Conservation (phyloP, 257 asterid genomes). For the Solanum bulbocastanum region DNA sequence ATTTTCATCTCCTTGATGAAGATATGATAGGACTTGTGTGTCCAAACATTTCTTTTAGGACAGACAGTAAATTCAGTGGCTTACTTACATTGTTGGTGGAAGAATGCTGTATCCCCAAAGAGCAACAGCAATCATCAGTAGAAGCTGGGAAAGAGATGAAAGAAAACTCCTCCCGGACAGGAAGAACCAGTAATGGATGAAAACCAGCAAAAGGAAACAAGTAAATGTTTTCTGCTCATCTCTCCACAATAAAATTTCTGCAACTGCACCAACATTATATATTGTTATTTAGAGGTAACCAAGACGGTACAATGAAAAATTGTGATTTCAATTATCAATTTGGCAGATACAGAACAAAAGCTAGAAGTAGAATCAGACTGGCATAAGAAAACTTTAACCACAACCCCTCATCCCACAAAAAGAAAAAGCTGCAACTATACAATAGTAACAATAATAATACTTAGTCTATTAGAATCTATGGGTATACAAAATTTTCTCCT, state of each 20-base stretch:
- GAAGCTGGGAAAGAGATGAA: conserved; percentile 63
- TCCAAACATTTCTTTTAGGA: not conserved
- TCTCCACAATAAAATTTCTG: conserved; percentile 93
- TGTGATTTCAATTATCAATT: not conserved
- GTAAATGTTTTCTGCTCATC: conserved; percentile 68
- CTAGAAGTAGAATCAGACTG: not conserved
- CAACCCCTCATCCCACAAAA: not conserved
- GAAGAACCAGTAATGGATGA: conserved; percentile 79
- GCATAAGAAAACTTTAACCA: not conserved
- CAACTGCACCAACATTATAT: conserved; percentile 48
- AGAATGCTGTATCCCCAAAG: conserved; percentile 54
- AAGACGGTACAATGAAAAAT: not conserved
- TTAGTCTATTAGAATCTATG: not conserved
- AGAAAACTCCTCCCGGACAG: conserved; percentile 63
- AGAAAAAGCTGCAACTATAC: not conserved
- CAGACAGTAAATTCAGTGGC: not conserved
- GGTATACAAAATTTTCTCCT: not conserved
- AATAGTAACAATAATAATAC: not conserved
- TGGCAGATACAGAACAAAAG: not conserved
- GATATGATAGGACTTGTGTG: not conserved
- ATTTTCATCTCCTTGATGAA: not conserved
- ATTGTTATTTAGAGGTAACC: conserved; percentile 9
- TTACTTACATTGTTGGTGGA: conserved; percentile 58
- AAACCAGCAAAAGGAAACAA: conserved; percentile 44
- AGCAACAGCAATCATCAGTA: conserved; percentile 41